Percentiles rank a stretch among this genome's conserved stretches.
Conservation (phyloP, 371 early-diverging fungal species). For the Mucor saturninus region DNA sequence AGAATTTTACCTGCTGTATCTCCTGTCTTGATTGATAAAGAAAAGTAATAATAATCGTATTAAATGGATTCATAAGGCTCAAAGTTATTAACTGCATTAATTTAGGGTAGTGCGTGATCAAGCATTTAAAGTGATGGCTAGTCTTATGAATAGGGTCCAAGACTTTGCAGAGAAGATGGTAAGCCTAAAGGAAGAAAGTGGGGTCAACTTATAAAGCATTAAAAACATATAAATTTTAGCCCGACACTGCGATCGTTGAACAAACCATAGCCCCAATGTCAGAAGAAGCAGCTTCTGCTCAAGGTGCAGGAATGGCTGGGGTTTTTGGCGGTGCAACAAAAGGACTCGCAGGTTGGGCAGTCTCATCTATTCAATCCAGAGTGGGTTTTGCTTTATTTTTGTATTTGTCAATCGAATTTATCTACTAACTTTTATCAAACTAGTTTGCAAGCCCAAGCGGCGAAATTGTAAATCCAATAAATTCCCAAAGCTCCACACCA, state of each 20-base stretch:
- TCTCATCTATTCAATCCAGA: slow-evolving; percentile 49
- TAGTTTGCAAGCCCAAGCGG: slow-evolving; percentile 47
- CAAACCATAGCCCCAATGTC: slow-evolving; percentile 8
- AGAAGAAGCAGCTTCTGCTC: slow-evolving; percentile 25
- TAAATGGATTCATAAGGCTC: neutral
- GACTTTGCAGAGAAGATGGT: slow-evolving; percentile 71
- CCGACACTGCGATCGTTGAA: slow-evolving; percentile 55
- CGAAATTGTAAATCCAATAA: slow-evolving; percentile 36
- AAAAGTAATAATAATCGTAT: slow-evolving; percentile 58
- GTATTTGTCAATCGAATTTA: neutral
- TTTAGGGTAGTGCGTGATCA: slow-evolving; percentile 76
- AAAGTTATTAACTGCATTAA: neutral
- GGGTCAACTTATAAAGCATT: too few relatives aligned
- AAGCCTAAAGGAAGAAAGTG: neutral
- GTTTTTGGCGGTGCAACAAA: slow-evolving; percentile 55
- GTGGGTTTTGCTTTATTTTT: slow-evolving; percentile 25
- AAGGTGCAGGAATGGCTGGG: slow-evolving; percentile 35
- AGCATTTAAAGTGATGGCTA: slow-evolving; percentile 75
- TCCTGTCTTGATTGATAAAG: slow-evolving; percentile 82
- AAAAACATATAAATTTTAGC: slow-evolving; percentile 31
- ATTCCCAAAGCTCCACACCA: slow-evolving; percentile 2
- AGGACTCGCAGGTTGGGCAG: slow-evolving; percentile 56
- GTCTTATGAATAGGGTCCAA: slow-evolving; percentile 70
- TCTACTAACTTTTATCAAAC: neutral
- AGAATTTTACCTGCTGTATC: slow-evolving; percentile 79